Evolutionary conservation across 345 rosid species (phyloP).

Genomic region (Populus simonii): DNA sequence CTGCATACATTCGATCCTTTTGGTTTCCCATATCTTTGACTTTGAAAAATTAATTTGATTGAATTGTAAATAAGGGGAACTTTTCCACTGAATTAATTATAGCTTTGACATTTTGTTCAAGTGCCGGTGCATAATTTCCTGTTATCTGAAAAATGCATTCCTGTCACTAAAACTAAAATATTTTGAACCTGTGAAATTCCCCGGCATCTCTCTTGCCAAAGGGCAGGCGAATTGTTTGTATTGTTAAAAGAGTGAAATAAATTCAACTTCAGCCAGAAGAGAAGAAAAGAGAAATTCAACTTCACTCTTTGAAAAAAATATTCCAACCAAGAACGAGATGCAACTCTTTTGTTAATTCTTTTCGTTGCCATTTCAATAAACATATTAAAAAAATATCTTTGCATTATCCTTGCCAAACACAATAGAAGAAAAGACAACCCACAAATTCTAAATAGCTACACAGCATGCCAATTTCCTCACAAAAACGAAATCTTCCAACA

Average conservation of each 20-base stretch:
- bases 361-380: background rate
- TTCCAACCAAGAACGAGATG: background rate
- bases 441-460: background rate
- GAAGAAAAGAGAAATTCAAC: background rate
- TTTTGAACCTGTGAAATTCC: background rate
- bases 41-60: conserved; percentile 22
- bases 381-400: background rate
- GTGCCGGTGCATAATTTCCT: background rate
- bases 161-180: background rate
- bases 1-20: background rate
- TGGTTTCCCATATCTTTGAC: conserved; percentile 4
- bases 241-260: background rate
- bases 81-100: background rate
- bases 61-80: conserved; percentile 25
- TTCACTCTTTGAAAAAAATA: background rate
- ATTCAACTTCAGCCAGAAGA: background rate
- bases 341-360: background rate
- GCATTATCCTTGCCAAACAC: background rate
- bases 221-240: background rate
- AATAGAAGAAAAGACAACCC: background rate
- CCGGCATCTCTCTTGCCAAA: too few relatives aligned
- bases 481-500: background rate
- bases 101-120: conserved; percentile 6
- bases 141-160: background rate
- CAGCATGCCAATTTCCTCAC: background rate